Evolutionary conservation across 495 filamentous ascomycete genomes (phyloP).

Genomic region (Lasiosphaeria hispida): DNA sequence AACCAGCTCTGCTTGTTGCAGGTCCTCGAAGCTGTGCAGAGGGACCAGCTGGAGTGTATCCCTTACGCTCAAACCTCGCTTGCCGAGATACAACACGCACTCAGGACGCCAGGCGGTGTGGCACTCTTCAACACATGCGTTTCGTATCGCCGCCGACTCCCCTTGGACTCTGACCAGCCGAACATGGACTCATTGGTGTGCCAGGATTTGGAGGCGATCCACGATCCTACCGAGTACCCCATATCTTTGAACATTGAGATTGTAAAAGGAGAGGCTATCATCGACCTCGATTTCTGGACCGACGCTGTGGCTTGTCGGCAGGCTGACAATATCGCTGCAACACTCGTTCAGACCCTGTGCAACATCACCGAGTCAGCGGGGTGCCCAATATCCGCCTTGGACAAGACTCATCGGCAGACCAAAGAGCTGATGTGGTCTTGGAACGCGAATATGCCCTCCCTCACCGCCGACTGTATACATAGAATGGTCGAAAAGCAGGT

Average conservation of each 20-base stretch:
- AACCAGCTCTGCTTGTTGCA: conserved; percentile 2
- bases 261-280: conserved; percentile 38
- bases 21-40: conserved; percentile 28
- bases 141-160: conserved; percentile 23
- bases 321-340: conserved; percentile 50
- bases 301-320: conserved; percentile 36
- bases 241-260: conserved; percentile 56
- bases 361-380: conserved; percentile 41
- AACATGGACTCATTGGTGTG: not conserved
- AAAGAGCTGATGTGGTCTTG: conserved; percentile 20
- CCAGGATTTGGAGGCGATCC: conserved; percentile 32
- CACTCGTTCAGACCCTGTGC: conserved; percentile 45
- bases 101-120: conserved; percentile 26
- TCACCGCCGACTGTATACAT: conserved; percentile 17
- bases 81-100: conserved; percentile 40
- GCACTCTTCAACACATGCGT: conserved; percentile 35
- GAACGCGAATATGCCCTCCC: conserved; percentile 24
- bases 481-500: conserved; percentile 22
- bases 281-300: conserved; percentile 60
- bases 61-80: conserved; percentile 43
- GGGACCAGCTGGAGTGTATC: conserved; percentile 34
- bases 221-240: conserved; percentile 57
- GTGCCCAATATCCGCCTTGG: conserved; percentile 13
- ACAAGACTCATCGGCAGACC: conserved; percentile 10
- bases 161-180: not conserved